These are phyloP conservation scores for Pezizomycotina sp. DNA, from an alignment of 2,329 filamentous ascomycete genomes.

Conservation along the genomic window DNA sequence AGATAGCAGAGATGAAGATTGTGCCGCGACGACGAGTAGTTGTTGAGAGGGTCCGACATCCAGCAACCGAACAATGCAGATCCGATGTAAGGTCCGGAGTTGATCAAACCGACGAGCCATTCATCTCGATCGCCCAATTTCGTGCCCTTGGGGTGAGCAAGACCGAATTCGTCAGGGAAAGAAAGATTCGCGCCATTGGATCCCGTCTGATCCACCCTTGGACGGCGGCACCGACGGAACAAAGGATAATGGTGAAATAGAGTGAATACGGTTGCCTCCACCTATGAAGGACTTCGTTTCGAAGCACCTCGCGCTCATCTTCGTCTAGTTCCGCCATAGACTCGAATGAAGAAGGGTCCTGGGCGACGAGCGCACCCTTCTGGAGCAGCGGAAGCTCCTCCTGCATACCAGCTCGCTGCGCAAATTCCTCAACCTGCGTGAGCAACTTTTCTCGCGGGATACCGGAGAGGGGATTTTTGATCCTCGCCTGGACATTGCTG, in stretches of 20 bases:
- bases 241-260: constrained; percentile 50
- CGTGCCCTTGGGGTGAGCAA: constrained; percentile 27
- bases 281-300: constrained; percentile 48
- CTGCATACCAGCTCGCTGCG: constrained; percentile 40
- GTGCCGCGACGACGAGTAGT: constrained; percentile 43
- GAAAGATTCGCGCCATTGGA: constrained; percentile 36
- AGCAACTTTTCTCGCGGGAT: constrained; percentile 37
- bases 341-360: constrained; percentile 48
- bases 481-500: too few relatives aligned
- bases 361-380: constrained; percentile 58
- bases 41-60: constrained; percentile 49
- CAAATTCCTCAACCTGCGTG: constrained; percentile 44
- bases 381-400: constrained; percentile 44
- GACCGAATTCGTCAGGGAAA: constrained; percentile 22
- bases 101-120: constrained; percentile 51
- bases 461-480: constrained; percentile 41
- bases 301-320: constrained; percentile 43
- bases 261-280: constrained; percentile 48
- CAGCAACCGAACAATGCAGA: constrained; percentile 46
- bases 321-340: constrained; percentile 44
- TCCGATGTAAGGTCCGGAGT: constrained; percentile 38
- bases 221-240: constrained; percentile 53
- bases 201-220: constrained; percentile 54
- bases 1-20: constrained; percentile 47
- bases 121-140: constrained; percentile 35